These are phyloP conservation scores for Solanum chmielewskii DNA, from an alignment of 257 asterid genomes.

Conservation along the genomic window DNA sequence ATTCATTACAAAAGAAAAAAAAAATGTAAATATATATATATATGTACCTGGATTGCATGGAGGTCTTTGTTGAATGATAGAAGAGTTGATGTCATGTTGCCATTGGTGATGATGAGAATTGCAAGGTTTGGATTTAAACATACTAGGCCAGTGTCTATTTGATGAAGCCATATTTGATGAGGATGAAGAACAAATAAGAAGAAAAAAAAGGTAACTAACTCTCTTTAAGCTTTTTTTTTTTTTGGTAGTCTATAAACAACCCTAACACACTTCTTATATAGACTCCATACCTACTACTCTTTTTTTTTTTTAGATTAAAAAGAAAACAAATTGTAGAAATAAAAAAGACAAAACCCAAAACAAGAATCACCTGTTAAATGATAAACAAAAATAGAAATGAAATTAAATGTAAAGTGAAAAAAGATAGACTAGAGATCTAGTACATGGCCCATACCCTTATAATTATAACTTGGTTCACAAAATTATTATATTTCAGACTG, in stretches of 20 bases:
- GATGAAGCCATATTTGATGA: conserved; percentile 25
- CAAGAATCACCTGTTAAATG: conserved; percentile 71
- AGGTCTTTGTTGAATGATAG: conserved; percentile 23
- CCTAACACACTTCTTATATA: conserved; percentile 16
- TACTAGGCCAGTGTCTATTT: conserved; percentile 50
- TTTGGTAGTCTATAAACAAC: not conserved
- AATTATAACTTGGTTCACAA: not conserved
- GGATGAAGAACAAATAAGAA: not conserved
- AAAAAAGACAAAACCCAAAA: conserved; percentile 43
- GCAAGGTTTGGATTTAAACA: conserved; percentile 57
- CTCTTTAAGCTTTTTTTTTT: not conserved
- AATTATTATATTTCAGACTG: not conserved
- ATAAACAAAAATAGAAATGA: conserved; percentile 36
- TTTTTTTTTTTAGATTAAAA: not conserved
- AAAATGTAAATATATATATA: not conserved
- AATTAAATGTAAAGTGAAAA: conserved; percentile 38
- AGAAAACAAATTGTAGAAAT: not conserved
- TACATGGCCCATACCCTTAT: conserved; percentile 44
- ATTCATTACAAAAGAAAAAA: not conserved
- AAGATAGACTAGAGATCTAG: not conserved
- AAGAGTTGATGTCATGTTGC: conserved; percentile 54
- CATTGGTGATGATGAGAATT: conserved; percentile 42
- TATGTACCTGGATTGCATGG: conserved; percentile 16
- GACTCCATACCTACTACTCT: conserved; percentile 26
- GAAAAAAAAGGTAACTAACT: not conserved